Evolutionary conservation across 305 asterid genomes (phyloP).

Genomic region (Ilex paraguariensis): DNA sequence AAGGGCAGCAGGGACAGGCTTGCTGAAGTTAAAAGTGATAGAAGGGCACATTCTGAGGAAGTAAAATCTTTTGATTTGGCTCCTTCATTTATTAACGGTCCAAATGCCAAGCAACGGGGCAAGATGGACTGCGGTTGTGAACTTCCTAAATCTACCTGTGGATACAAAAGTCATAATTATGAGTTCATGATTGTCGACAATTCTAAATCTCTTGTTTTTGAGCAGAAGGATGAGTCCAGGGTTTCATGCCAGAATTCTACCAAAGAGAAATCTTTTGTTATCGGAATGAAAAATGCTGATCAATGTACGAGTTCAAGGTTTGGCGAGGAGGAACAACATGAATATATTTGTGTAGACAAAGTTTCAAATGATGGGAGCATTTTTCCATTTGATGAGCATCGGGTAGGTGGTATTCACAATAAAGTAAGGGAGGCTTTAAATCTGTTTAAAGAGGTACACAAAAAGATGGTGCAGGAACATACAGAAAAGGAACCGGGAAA

Average conservation of each 20-base stretch:
- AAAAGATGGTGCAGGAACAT: conserved; percentile 9
- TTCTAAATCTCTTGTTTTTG: no score
- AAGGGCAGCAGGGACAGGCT: not conserved
- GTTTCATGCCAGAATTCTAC: not conserved
- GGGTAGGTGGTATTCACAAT: conserved; percentile 1
- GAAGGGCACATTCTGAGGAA: not conserved
- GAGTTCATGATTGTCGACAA: not conserved
- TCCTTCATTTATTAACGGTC: not conserved
- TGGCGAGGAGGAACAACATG: not conserved
- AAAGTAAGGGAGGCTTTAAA: conserved; percentile 14
- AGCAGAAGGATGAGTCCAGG: no score
- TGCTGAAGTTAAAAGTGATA: no score
- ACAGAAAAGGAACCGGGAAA: conserved; percentile 6
- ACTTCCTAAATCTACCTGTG: no score
- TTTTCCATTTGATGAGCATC: conserved; percentile 18
- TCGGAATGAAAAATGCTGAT: not conserved
- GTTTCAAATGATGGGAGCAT: conserved; percentile 15
- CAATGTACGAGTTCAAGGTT: not conserved
- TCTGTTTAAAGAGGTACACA: conserved; percentile 9
- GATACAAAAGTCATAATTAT: not conserved
- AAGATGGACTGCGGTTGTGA: no score
- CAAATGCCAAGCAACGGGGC: no score
- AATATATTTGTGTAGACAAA: not conserved
- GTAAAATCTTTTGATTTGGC: not conserved
- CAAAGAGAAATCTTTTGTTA: not conserved